phyloP scores from a whole-genome alignment of 2,329 filamentous ascomycete species.

The Fusarium protoensiforme region DNA sequence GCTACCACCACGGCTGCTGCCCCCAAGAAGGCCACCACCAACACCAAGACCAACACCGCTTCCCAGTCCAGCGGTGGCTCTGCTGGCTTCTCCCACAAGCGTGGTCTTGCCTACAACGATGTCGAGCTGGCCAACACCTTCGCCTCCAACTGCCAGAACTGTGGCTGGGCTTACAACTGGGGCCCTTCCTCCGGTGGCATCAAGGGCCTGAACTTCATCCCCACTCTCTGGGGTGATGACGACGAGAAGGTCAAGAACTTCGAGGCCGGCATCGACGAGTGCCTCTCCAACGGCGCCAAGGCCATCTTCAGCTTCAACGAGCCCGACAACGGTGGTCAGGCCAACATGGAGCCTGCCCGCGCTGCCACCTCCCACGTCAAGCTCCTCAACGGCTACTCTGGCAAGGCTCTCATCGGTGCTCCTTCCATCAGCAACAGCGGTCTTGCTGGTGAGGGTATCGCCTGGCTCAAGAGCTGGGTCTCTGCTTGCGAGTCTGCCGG shows the following conservation, averaged over 20 bases:
- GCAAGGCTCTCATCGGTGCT: slow-evolving; percentile 64
- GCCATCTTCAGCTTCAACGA: slow-evolving; percentile 78
- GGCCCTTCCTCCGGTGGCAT: slow-evolving; percentile 57
- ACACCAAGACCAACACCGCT: neutral
- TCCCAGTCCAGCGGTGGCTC: slow-evolving; percentile 22
- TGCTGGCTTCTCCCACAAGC: slow-evolving; percentile 58
- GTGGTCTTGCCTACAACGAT: slow-evolving; percentile 76
- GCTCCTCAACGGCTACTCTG: slow-evolving; percentile 66
- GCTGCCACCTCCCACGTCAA: slow-evolving; percentile 66
- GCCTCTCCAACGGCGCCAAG: slow-evolving; percentile 64
- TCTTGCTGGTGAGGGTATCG: slow-evolving; percentile 60
- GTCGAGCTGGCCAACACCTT: slow-evolving; percentile 64
- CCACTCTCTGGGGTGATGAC: slow-evolving; percentile 71
- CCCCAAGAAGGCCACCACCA: slow-evolving; percentile 3
- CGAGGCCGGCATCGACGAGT: slow-evolving; percentile 59
- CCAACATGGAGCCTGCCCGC: slow-evolving; percentile 63
- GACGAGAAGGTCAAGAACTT: slow-evolving; percentile 59
- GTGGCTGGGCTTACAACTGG: slow-evolving; percentile 79
- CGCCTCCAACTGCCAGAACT: slow-evolving; percentile 50
- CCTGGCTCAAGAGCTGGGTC: slow-evolving; percentile 67
- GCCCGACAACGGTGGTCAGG: slow-evolving; percentile 70
- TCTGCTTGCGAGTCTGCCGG: slow-evolving; percentile 57
- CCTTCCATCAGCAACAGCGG: slow-evolving; percentile 73
- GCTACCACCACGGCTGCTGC: neutral
- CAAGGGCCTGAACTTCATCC: slow-evolving; percentile 67